A percentile compares a stretch with the other conserved stretches of the same genome.
Evolutionary conservation across 2,329 filamentous ascomycete genomes (phyloP).

Genomic region (Elsinoe batatas): DNA sequence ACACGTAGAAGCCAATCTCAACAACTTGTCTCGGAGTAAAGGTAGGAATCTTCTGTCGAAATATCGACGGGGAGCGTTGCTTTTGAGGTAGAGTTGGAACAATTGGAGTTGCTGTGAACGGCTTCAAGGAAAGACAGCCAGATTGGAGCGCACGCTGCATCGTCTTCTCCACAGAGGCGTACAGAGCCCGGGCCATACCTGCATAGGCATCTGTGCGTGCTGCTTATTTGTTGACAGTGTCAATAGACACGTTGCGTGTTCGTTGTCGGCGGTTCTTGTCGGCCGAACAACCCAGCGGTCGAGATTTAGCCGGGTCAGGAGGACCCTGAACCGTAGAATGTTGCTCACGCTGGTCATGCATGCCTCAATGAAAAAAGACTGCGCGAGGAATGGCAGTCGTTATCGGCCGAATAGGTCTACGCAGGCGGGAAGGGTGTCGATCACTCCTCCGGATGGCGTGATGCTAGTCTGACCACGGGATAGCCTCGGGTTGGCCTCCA

Average conservation of each 20-base stretch:
- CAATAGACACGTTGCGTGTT: conserved; percentile 8
- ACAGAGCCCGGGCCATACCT: neutral
- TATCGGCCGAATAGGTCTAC: neutral
- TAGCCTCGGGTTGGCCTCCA: neutral
- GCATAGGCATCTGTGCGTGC: neutral
- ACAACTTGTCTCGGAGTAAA: neutral
- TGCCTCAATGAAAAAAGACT: conserved; percentile 3
- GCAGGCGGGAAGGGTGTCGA: conserved; percentile 4
- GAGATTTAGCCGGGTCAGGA: conserved; percentile 1
- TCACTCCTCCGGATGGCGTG: neutral
- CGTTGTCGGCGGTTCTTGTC: conserved; percentile 3
- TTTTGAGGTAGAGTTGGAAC: neutral
- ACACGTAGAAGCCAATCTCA: neutral
- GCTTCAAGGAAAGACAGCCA: neutral
- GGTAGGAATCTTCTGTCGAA: conserved; percentile 1
- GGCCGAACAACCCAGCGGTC: conserved; percentile 4
- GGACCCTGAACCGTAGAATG: conserved; percentile 9
- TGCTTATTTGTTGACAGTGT: conserved; percentile 8
- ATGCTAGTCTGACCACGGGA: neutral
- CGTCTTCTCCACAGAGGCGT: neutral
- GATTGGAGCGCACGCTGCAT: conserved; percentile 7
- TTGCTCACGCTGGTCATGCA: conserved; percentile 7
- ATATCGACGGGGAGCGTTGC: neutral
- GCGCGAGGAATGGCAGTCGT: conserved; percentile 7
- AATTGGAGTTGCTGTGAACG: neutral